Conservation (phyloP, 1,139 yeast species). For the Meyerozyma guilliermondii region DNA sequence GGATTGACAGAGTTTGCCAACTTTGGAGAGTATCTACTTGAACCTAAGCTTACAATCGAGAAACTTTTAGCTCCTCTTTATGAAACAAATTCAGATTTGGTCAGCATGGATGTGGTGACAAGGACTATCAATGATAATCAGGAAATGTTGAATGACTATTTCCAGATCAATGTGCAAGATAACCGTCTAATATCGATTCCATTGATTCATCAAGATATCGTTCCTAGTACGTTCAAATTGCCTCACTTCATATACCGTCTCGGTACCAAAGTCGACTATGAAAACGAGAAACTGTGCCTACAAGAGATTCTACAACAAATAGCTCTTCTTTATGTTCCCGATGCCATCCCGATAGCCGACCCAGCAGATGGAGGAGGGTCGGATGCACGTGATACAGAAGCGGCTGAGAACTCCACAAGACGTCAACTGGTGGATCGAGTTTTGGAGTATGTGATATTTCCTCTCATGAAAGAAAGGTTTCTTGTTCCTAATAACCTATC, state of each 20-base stretch:
- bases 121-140: slow-evolving; percentile 41
- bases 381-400: slow-evolving; percentile 11
- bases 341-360: slow-evolving; percentile 28
- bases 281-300: slow-evolving; percentile 63
- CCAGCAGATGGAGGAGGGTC: slow-evolving; percentile 11
- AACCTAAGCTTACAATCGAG: slow-evolving; percentile 28
- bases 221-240: slow-evolving; percentile 60
- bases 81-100: slow-evolving; percentile 14
- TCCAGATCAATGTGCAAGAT: slow-evolving; percentile 43
- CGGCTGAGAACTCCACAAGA: slow-evolving; percentile 10
- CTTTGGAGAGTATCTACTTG: slow-evolving; percentile 60
- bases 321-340: slow-evolving; percentile 74
- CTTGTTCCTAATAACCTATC: slow-evolving; percentile 56
- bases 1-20: slow-evolving; percentile 76
- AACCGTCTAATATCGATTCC: slow-evolving; percentile 54
- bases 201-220: slow-evolving; percentile 55
- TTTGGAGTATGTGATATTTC: slow-evolving; percentile 62
- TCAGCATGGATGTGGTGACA: slow-evolving; percentile 16
- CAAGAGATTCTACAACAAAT: slow-evolving; percentile 60
- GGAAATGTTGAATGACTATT: slow-evolving; percentile 82
- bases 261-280: slow-evolving; percentile 57
- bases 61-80: slow-evolving; percentile 26
- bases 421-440: slow-evolving; percentile 20
- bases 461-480: slow-evolving; percentile 57
- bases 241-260: slow-evolving; percentile 63